phyloP scores from a whole-genome alignment of 768 basidiomycete genomes.

The Lyophyllum atratum region DNA sequence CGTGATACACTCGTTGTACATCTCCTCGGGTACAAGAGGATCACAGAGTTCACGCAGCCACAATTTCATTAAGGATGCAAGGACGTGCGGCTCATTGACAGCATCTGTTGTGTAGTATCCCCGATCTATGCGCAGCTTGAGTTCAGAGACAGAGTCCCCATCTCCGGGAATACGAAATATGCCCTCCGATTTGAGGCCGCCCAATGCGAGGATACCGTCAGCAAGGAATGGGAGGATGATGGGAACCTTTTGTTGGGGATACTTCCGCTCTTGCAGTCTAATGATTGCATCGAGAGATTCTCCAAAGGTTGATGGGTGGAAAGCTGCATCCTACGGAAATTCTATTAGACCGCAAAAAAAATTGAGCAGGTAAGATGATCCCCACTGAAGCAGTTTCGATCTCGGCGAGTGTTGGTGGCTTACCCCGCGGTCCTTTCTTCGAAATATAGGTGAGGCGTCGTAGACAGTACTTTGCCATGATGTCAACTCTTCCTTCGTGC shows the following conservation, averaged over 20 bases:
- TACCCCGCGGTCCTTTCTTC: conserved; percentile 85
- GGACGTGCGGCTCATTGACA: conserved; percentile 88
- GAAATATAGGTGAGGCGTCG: conserved; percentile 74
- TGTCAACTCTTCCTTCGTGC: conserved; percentile 76
- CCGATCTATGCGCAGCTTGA: conserved; percentile 88
- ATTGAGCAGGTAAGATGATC: conserved; percentile 8
- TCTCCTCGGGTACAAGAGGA: conserved; percentile 87
- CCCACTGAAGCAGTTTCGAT: conserved; percentile 89
- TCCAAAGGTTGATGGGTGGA: conserved; percentile 93
- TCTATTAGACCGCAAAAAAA: conserved; percentile 11
- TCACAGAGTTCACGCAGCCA: conserved; percentile 93
- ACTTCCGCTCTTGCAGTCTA: conserved; percentile 82
- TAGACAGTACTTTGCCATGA: conserved; percentile 92
- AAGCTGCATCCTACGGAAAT: conserved; percentile 75
- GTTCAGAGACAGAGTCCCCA: conserved; percentile 81
- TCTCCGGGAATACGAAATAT: conserved; percentile 95
- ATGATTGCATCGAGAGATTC: conserved; percentile 86
- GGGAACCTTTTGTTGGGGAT: conserved; percentile 82
- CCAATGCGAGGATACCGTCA: conserved; percentile 87
- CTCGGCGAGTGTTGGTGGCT: conserved; percentile 78
- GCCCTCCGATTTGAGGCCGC: conserved; percentile 83
- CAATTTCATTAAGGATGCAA: conserved; percentile 87
- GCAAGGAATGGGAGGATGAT: conserved; percentile 94
- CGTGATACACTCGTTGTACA: conserved; percentile 89
- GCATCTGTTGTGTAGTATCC: conserved; percentile 90